A percentile compares a stretch with the other conserved stretches of the same genome.
phyloP scores from a whole-genome alignment of 179 eudicot species.

The Silene noctiflora region DNA sequence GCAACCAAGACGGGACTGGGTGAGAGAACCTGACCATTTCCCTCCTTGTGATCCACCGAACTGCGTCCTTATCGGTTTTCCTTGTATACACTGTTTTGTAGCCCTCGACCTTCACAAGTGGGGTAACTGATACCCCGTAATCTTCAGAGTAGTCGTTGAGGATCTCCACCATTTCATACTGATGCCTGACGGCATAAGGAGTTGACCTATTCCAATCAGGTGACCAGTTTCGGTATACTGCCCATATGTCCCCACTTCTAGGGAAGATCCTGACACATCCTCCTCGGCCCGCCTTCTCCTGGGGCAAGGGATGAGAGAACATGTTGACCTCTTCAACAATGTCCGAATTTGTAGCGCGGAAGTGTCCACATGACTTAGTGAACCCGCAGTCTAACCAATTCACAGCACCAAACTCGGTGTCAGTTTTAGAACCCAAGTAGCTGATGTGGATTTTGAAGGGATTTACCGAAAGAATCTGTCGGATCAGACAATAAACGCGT shows the following conservation, averaged over 20 bases:
- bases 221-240: slow-evolving; percentile 48
- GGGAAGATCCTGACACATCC: slow-evolving; percentile 47
- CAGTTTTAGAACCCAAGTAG: slow-evolving; percentile 47
- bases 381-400: slow-evolving; percentile 43
- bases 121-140: slow-evolving; percentile 35
- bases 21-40: slow-evolving; percentile 51
- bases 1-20: slow-evolving; percentile 45
- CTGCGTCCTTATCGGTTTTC: slow-evolving; percentile 29
- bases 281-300: slow-evolving; percentile 47
- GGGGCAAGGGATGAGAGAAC: slow-evolving; percentile 39
- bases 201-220: slow-evolving; percentile 43
- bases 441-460: slow-evolving; percentile 46
- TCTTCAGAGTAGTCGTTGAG: slow-evolving; percentile 43
- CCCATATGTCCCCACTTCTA: slow-evolving; percentile 46
- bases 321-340: slow-evolving; percentile 46
- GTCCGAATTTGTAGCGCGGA: slow-evolving; percentile 41
- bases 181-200: slow-evolving; percentile 41
- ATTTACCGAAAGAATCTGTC: slow-evolving; percentile 37
- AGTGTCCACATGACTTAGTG: slow-evolving; percentile 51
- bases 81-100: slow-evolving; percentile 42
- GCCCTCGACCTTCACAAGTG: slow-evolving; percentile 40
- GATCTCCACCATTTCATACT: slow-evolving; percentile 49
- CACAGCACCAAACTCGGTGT: slow-evolving; percentile 40
- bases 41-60: slow-evolving; percentile 37
- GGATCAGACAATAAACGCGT: slow-evolving; percentile 49